Percentiles rank a stretch among this genome's conserved stretches.
Evolutionary conservation across 768 basidiomycete genomes (phyloP).

Genomic region (Thelephora aurantiotincta): DNA sequence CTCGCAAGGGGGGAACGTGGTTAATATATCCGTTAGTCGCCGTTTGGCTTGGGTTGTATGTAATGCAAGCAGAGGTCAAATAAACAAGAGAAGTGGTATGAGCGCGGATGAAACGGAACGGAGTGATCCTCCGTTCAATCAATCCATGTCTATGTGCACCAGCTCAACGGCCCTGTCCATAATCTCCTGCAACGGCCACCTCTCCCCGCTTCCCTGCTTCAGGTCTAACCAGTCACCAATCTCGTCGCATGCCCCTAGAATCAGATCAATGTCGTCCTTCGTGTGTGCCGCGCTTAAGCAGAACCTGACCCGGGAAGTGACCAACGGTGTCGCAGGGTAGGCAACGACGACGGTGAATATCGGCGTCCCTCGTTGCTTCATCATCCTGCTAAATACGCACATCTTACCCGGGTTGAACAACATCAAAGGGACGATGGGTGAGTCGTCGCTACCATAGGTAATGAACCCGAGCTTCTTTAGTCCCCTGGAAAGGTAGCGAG

Average conservation of each 20-base stretch:
- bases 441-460: conserved; percentile 82
- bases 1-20: too few species aligned
- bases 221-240: conserved; percentile 82
- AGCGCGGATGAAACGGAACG: not conserved
- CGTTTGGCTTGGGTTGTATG: too few species aligned
- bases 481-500: conserved; percentile 78
- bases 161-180: conserved; percentile 61
- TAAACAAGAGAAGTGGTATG: too few species aligned
- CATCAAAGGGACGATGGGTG: conserved; percentile 87
- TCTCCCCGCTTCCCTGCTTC: conserved; percentile 60
- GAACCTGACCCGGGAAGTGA: conserved; percentile 82
- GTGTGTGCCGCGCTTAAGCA: conserved; percentile 93
- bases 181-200: conserved; percentile 73
- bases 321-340: conserved; percentile 82
- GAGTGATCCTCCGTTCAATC: not conserved
- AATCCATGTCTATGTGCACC: conserved; percentile 27
- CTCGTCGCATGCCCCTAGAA: conserved; percentile 83
- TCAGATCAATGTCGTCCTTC: conserved; percentile 85
- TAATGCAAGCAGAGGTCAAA: too few species aligned
- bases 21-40: too few species aligned
- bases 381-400: conserved; percentile 80
- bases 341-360: conserved; percentile 84
- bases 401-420: conserved; percentile 92
- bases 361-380: conserved; percentile 62
- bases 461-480: conserved; percentile 92